phyloP scores from a whole-genome alignment of 2,329 filamentous ascomycete genomes.

The Capronia americana region DNA sequence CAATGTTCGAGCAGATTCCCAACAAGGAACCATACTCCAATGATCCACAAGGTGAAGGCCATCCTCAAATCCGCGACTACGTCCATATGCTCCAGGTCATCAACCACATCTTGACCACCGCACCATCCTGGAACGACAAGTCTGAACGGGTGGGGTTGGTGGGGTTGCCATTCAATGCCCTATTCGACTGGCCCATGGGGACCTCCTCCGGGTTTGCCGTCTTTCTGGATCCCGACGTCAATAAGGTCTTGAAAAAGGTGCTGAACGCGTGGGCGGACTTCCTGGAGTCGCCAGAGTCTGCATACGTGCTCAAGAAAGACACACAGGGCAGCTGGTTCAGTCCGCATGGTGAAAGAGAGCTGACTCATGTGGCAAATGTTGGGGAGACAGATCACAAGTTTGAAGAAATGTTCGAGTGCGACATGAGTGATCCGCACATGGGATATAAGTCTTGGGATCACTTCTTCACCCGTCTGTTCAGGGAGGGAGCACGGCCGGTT shows the following conservation, averaged over 20 bases:
- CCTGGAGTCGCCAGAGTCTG: conserved; percentile 59
- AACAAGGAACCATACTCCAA: conserved; percentile 63
- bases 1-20: conserved; percentile 74
- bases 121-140: conserved; percentile 51
- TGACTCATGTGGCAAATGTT: conserved; percentile 43
- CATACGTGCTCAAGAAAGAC: conserved; percentile 51
- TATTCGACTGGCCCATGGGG: conserved; percentile 66
- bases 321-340: conserved; percentile 51
- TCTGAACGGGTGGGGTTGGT: conserved; percentile 52
- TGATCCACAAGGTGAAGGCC: conserved; percentile 63
- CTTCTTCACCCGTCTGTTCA: conserved; percentile 70
- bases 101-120: conserved; percentile 60
- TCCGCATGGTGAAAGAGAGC: conserved; percentile 46
- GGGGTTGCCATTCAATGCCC: conserved; percentile 63
- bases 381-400: conserved; percentile 41
- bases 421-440: conserved; percentile 45
- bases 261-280: conserved; percentile 56
- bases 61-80: conserved; percentile 69
- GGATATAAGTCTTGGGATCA: conserved; percentile 73
- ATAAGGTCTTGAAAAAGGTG: conserved; percentile 59
- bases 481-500: conserved; percentile 63
- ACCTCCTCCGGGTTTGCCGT: conserved; percentile 61
- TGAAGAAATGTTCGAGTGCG: conserved; percentile 43
- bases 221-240: conserved; percentile 61
- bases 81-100: conserved; percentile 70